A percentile compares a stretch with the other conserved stretches of the same genome.
These are phyloP conservation scores for Platanus orientalis DNA, from an alignment of 164 flowering plant species.

Conservation along the genomic window DNA sequence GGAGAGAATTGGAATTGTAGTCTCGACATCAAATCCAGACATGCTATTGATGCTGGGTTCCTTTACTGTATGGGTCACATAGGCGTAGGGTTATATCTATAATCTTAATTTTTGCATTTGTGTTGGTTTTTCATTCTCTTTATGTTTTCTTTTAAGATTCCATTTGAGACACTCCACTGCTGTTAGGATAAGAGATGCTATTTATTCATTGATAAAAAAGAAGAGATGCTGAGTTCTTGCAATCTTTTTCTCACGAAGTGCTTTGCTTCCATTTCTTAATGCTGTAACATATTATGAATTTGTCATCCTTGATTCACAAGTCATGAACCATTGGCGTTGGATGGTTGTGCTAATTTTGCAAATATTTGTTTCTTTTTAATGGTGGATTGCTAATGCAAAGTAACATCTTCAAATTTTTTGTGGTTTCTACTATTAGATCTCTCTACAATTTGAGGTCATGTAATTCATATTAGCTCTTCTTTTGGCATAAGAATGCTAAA, in stretches of 20 bases:
- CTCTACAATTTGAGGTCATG: background rate
- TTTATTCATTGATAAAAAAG: too few species aligned
- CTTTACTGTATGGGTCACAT: background rate
- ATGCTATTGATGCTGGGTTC: background rate
- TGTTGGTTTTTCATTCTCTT: background rate
- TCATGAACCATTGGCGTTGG: background rate
- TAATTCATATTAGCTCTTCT: too few species aligned
- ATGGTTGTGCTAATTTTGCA: background rate
- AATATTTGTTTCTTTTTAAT: too few species aligned
- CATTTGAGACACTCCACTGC: background rate
- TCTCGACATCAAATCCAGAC: background rate
- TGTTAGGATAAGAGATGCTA: background rate
- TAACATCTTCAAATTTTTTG: background rate
- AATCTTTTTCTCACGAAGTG: too few species aligned
- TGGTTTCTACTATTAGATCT: background rate
- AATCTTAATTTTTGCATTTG: background rate
- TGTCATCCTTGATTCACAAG: background rate
- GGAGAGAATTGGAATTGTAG: background rate
- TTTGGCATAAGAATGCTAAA: too few species aligned
- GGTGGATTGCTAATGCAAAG: too few species aligned
- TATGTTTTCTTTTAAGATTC: background rate
- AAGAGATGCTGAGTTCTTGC: too few species aligned
- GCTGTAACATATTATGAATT: background rate
- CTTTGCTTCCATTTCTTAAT: too few species aligned
- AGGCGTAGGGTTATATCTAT: background rate